Percentiles rank a stretch among this genome's conserved stretches.
Conservation (phyloP, 768 basidiomycete species). For the Suillus fuscotomentosus region DNA sequence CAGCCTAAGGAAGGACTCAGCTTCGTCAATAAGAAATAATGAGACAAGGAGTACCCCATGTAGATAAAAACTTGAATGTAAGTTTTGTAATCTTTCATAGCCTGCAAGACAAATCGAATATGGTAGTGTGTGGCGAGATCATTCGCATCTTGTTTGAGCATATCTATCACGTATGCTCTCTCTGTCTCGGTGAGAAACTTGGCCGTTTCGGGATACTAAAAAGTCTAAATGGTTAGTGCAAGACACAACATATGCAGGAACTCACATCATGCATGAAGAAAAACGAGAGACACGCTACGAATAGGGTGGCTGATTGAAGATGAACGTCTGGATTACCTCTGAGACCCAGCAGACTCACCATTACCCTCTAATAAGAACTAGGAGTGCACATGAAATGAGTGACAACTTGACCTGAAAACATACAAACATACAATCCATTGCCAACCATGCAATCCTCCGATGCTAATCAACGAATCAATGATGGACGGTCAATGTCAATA, state of each 20-base stretch:
- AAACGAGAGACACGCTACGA: constrained; percentile 28
- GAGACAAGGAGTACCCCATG: constrained; percentile 34
- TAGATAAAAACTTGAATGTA: constrained; percentile 35
- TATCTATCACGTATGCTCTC: constrained; percentile 34
- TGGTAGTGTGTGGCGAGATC: constrained; percentile 46
- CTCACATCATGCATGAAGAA: constrained; percentile 56
- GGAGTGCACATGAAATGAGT: constrained; percentile 9
- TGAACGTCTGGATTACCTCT: background rate
- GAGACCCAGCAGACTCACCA: constrained; percentile 11
- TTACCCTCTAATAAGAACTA: constrained; percentile 33
- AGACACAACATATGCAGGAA: background rate
- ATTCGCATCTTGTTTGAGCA: constrained; percentile 45
- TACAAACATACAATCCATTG: constrained; percentile 34
- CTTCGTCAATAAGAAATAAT: background rate
- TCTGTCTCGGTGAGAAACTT: constrained; percentile 50
- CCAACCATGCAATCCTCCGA: constrained; percentile 34
- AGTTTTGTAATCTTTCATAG: constrained; percentile 45
- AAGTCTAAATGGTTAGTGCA: background rate
- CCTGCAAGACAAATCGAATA: constrained; percentile 46
- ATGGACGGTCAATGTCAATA: background rate
- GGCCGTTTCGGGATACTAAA: constrained; percentile 57
- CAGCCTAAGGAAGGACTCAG: constrained; percentile 25
- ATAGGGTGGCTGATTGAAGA: constrained; percentile 17
- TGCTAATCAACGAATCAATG: background rate
- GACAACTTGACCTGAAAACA: background rate